Base-by-base conservation (phyloP, 1,139 yeast genomes). In the Hyphopichia fennica region DNA sequence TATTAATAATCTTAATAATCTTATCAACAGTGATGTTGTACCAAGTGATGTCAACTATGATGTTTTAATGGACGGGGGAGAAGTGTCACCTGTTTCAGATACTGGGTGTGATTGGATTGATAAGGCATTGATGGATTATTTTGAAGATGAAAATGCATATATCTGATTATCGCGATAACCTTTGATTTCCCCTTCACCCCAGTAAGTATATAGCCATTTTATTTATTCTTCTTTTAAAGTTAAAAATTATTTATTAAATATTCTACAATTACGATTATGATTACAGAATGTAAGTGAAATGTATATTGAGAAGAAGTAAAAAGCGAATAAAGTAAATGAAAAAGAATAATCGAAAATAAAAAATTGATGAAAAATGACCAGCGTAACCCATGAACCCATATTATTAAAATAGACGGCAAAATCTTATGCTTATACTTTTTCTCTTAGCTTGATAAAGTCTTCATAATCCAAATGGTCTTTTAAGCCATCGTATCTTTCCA, bases 61-160 rank as follows among this genome's bases (percentile, higher is more conserved):
- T 30, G 7, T 10, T 25, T 20, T 22, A 9, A 20, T 20, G 10
- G 32, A 36, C 3, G 18, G 17, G 6, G 30, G 22, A 3, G 13
- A 29, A n/a, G 15, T 49, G 13, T 65, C 72, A n/a, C 76, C 78
- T 5, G 53, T 60, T 8, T 66, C 75, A 11, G 79, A 74, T 37
- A 73, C 79, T 3, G 81, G 81, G 1, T 75, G 81, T 60, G 77
- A 74, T 47, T 75, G 80, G 79, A 72, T 75, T 35, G 81, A 75
- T 50, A 75, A 72, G 42, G 61, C 60, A 5, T 44, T 57, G 41
- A 43, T 51, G 31, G 61, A 57, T 35, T 54, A 49, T 35, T 52
- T 49, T 43, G 54, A 48, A 18, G 47, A 45, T 9, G 50, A 46
- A 39, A 25, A 10, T 7, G 4, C 28, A 7, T 25, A 25, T 25